phyloP scores from a whole-genome alignment of 73 alveolate species.

The Tetrahymena borealis region DNA sequence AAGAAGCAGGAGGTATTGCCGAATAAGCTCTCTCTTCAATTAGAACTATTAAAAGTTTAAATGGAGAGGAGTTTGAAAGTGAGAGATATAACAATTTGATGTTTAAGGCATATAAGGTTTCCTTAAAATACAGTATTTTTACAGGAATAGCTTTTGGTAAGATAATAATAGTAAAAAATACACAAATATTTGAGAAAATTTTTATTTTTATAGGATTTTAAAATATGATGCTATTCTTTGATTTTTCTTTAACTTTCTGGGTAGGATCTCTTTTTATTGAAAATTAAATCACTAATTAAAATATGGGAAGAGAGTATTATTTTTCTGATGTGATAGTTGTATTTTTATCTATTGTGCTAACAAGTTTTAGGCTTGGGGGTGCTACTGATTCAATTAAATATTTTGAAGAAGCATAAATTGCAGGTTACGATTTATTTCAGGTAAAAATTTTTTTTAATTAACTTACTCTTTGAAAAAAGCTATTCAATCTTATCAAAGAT shows the following conservation, averaged over 20 bases:
- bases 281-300: background rate
- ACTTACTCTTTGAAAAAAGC: background rate
- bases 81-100: background rate
- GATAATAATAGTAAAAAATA: no score
- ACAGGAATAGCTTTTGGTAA: background rate
- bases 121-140: background rate
- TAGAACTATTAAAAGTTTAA: constrained; percentile 32
- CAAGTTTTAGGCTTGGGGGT: background rate
- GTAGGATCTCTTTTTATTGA: background rate
- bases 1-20: constrained; percentile 64
- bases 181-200: background rate
- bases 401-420: background rate
- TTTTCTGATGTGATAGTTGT: background rate
- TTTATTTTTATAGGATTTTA: background rate
- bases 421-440: background rate
- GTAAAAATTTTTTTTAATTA: background rate
- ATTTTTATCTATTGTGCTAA: background rate
- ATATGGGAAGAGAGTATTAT: background rate
- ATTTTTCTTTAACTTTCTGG: background rate
- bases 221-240: background rate
- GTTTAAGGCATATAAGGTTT: background rate
- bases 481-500: background rate
- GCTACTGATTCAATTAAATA: background rate
- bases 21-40: constrained; percentile 74
- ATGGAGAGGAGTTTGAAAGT: constrained; percentile 26